phyloP scores from a whole-genome alignment of 495 filamentous ascomycete genomes.

The Podospora comata region DNA sequence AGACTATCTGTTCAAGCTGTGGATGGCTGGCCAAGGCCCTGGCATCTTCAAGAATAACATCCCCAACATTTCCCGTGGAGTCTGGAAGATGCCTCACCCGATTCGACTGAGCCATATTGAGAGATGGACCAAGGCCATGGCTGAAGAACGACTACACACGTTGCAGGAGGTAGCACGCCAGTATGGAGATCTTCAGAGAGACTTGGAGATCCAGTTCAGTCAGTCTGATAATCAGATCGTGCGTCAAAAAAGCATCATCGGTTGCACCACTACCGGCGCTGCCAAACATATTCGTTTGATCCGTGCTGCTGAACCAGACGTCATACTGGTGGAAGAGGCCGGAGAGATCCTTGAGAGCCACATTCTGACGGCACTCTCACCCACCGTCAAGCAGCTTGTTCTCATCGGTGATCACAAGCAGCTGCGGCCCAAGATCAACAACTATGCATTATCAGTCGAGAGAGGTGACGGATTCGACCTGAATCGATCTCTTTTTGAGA shows the following conservation, averaged over 20 bases:
- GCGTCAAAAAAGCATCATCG: slow-evolving; percentile 60
- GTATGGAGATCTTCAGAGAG: slow-evolving; percentile 44
- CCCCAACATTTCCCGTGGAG: slow-evolving; percentile 11
- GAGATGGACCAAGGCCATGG: slow-evolving; percentile 51
- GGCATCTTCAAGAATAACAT: slow-evolving; percentile 41
- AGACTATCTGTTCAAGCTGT: slow-evolving; percentile 56
- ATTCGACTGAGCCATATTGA: slow-evolving; percentile 36
- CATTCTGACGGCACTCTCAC: slow-evolving; percentile 59
- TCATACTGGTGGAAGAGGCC: slow-evolving; percentile 72
- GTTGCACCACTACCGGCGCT: slow-evolving; percentile 71
- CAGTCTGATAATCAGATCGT: slow-evolving; percentile 50
- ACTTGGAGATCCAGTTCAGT: slow-evolving; percentile 40
- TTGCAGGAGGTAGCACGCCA: slow-evolving; percentile 37
- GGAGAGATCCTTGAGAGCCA: slow-evolving; percentile 75
- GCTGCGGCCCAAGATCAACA: slow-evolving; percentile 67
- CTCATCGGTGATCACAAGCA: slow-evolving; percentile 80
- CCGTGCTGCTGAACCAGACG: slow-evolving; percentile 47
- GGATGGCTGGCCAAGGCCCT: slow-evolving; percentile 50
- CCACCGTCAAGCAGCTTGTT: slow-evolving; percentile 62
- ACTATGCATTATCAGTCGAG: slow-evolving; percentile 61
- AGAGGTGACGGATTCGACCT: slow-evolving; percentile 67
- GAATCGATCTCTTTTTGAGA: slow-evolving; percentile 70
- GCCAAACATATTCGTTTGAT: slow-evolving; percentile 60
- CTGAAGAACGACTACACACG: slow-evolving; percentile 46
- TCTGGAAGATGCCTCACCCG: slow-evolving; percentile 54